Base-by-base conservation (phyloP, 2,329 filamentous ascomycete species). In the Aspergillus melleus region DNA sequence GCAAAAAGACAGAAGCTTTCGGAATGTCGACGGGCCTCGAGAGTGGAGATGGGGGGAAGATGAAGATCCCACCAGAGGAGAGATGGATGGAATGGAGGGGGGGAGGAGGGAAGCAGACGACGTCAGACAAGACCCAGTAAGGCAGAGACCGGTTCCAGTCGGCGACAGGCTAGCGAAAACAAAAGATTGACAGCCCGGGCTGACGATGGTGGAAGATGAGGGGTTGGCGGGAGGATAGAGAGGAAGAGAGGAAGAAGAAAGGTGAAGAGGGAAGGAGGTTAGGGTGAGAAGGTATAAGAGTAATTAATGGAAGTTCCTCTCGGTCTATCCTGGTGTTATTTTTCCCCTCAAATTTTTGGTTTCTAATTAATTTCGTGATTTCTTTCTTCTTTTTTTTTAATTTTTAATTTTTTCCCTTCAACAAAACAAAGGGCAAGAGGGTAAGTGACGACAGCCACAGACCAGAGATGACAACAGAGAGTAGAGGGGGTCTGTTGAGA, bases 181-280 rank as follows among this genome's bases (percentile, higher is more conserved):
- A 61, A 57, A 46, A 39, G 63, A 67, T 67, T 69, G 63, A 68
- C 59, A 67, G 65, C 63, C 61, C 64, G 58, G 47, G 60, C 60
- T 60, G 66, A 62, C 54, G 53, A 60, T 49, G 49, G n/a, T 51
- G 42, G n/a, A 49, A 16, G 16, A 49, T 32, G 49, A 32, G 24
- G 42, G 53, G 51, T 44, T 49, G 46, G 39, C n/a, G 52, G 47
- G 49, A 20, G 47, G 42, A 54, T 58, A 42, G 54, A 54, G 54
- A 51, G 53, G 52, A 52, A 11, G 52, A 53, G 32, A n/a, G 26
- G 19, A 10, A 54, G 52, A 30, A 26, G 30, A 50, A n/a, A 46
- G 29, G 32, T 11, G 22, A 22, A 36, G 26, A 32, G 24, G 49
- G 50, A 44, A 57, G 55, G 49, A 30, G 46, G 53, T 39, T 54